phyloP scores from a whole-genome alignment of 2,329 filamentous ascomycete species.

The Scedosporium aurantiacum region DNA sequence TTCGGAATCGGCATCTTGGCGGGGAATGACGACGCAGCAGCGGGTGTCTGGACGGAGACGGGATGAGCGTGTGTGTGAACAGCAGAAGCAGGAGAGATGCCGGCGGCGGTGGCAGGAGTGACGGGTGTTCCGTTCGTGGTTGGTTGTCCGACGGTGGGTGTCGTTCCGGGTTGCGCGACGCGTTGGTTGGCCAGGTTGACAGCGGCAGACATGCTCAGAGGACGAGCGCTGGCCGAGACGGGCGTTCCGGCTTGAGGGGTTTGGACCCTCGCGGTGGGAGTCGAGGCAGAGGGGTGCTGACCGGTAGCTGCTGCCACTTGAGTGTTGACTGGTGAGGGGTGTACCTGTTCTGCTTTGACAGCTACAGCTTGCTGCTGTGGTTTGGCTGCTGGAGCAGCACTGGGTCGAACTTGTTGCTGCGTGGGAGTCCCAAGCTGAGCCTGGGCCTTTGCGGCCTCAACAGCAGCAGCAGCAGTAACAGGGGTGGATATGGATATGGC shows the following conservation, averaged over 20 bases:
- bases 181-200: conserved; percentile 36
- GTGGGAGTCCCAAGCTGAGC: conserved; percentile 20
- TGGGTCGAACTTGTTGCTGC: conserved; percentile 14
- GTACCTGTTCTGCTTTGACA: not conserved
- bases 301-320: conserved; percentile 27
- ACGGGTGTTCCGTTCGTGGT: conserved; percentile 12
- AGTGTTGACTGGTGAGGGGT: conserved; percentile 37
- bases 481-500: conserved; percentile 14
- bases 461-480: conserved; percentile 30
- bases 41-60: not conserved
- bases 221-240: conserved; percentile 25
- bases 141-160: conserved; percentile 15
- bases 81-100: conserved; percentile 30
- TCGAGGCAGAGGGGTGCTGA: conserved; percentile 30
- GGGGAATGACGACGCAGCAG: conserved; percentile 26
- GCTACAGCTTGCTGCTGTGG: conserved; percentile 17
- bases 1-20: conserved; percentile 76
- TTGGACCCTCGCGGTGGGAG: conserved; percentile 37
- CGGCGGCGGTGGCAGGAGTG: conserved; percentile 12
- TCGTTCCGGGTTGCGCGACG: conserved; percentile 14
- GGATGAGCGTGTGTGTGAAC: conserved; percentile 1
- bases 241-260: conserved; percentile 36
- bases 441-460: conserved; percentile 35
- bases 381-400: conserved; percentile 12
- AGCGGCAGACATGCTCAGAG: conserved; percentile 39